Evolutionary conservation across 1,139 yeast genomes (phyloP).

Genomic region (Candida gigantensis): DNA sequence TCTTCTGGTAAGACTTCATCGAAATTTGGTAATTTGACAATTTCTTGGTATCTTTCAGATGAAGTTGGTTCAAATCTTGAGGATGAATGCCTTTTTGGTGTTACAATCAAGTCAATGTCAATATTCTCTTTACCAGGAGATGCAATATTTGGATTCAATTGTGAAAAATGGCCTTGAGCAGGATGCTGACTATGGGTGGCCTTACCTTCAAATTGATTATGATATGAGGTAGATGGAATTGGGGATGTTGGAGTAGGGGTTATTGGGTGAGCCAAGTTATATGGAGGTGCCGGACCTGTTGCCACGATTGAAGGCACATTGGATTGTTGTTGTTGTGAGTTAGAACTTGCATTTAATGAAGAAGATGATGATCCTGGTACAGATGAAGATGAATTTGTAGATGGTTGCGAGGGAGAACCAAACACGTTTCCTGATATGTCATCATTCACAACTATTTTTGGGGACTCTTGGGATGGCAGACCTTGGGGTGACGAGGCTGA

Average conservation of each 20-base stretch:
- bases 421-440: constrained; percentile 12
- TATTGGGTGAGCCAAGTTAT: constrained; percentile 22
- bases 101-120: constrained; percentile 48
- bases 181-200: constrained; percentile 31
- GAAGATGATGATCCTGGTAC: constrained; percentile 4
- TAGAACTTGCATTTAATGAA: constrained; percentile 2
- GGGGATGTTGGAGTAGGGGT: constrained; percentile 40
- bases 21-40: constrained; percentile 81
- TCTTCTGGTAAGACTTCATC: constrained; percentile 90
- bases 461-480: constrained; percentile 24
- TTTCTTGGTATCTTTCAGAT: constrained; percentile 61
- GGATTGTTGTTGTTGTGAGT: constrained; percentile 11
- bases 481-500: constrained; percentile 17
- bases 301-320: constrained; percentile 5
- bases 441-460: constrained; percentile 30
- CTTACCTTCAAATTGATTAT: constrained; percentile 13
- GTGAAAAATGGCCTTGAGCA: constrained; percentile 30
- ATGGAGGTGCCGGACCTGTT: constrained; percentile 15
- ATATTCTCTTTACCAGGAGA: constrained; percentile 47
- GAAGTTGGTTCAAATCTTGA: constrained; percentile 86
- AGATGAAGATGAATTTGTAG: constrained; percentile 7
- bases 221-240: constrained; percentile 5
- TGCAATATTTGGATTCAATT: constrained; percentile 41
- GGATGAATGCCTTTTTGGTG: constrained; percentile 93
- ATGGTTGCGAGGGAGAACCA: constrained; percentile 13